Evolutionary conservation across 768 basidiomycete genomes (phyloP), one percentile per base, ranked within the genome.

Genomic region (Xerocomus spinulosus): DNA sequence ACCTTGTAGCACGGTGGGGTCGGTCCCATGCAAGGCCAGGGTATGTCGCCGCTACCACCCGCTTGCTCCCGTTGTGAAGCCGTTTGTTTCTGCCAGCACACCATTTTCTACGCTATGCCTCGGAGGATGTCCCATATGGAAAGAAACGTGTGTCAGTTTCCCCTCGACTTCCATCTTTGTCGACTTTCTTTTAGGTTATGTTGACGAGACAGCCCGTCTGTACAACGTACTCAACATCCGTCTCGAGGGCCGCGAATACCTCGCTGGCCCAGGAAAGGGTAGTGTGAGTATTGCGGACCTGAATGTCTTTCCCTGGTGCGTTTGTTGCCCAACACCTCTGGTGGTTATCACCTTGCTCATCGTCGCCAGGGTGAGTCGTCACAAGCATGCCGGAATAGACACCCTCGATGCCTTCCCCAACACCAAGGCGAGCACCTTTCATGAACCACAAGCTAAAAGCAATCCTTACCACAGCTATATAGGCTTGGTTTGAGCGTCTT

Each of bases 11-110:
- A 89, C 60, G 88, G 86, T 2, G 88, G 85, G 21, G 66, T 89
- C 20, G 88, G 87, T 23, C 88, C 90, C n/a, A 92, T 91, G 87
- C 87, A 92, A 72, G 86, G 87, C 25, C 86, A 89, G 70, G 63
- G 68, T 64, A 40, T 26, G 44, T 26, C 15, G 1, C 14, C 28
- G 44, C 46, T 23, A 2, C 6, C 20, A n/a, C 9, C 7, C 26
- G 2, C 33, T 5, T 12, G 5, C 1, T 9, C 15, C n/a, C 28
- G 53, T 61, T 64, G 46, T 25, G n/a, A 5, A 37, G 46, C 41
- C 13, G 20, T 35, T 18, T 24, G 34, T 37, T 15, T 21, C 28
- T 15, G 21, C 8, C 58, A 80, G 83, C 85, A 10, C 78, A 81
- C 60, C 85, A 89, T 69, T 93, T 92, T 70, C 73, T 69, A 45